phyloP scores from a whole-genome alignment of 1,139 yeast species.

The Diutina sp. region DNA sequence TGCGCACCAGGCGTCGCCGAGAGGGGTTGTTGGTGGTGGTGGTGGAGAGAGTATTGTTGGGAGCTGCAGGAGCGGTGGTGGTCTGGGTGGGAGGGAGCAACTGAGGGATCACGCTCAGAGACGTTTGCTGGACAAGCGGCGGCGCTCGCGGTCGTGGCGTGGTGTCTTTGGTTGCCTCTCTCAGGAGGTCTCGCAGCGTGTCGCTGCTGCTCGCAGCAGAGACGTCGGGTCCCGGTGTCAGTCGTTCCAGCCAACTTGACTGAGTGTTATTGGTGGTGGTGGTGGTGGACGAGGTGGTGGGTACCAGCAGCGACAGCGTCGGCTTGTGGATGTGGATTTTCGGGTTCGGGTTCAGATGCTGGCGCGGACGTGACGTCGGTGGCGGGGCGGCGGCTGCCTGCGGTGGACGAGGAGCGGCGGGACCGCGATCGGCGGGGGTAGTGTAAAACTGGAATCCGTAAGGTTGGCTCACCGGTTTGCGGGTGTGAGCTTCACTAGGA shows the following conservation, averaged over 20 bases:
- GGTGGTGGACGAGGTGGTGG: not conserved
- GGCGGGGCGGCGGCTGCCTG: not conserved
- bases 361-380: not conserved
- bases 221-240: not conserved
- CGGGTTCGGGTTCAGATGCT: not conserved
- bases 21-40: not conserved
- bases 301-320: not conserved
- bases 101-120: not conserved
- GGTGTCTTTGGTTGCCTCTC: not conserved
- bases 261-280: not conserved
- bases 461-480: not conserved
- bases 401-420: not conserved
- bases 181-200: not conserved
- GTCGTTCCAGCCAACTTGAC: not conserved
- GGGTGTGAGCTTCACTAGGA: not conserved
- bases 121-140: not conserved
- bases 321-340: not conserved
- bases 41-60: not conserved
- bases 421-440: not conserved
- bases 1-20: not conserved
- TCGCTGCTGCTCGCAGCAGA: not conserved
- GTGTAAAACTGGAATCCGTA: constrained; percentile 1
- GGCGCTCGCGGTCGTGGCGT: not conserved
- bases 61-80: not conserved
- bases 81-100: not conserved